These are phyloP conservation scores for Diddensiella santjacobensis DNA, from an alignment of 805 yeast genomes.

Conservation along the genomic window DNA sequence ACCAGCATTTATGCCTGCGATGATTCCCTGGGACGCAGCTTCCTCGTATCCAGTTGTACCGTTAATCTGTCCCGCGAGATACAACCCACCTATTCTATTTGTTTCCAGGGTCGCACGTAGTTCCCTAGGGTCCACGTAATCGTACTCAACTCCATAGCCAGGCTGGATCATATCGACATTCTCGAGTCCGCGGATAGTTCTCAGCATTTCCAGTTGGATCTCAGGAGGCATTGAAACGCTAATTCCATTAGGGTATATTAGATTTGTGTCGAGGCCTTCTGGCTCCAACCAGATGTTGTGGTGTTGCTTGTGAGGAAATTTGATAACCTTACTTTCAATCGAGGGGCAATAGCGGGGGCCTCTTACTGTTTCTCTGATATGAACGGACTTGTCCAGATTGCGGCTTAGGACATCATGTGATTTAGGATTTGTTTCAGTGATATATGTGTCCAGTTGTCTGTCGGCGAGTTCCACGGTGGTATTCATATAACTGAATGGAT, in stretches of 20 bases:
- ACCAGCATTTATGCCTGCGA: constrained; percentile 97
- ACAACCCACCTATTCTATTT: constrained; percentile 70
- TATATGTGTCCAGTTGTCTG: constrained; percentile 64
- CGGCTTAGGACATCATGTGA: constrained; percentile 65
- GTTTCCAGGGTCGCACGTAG: constrained; percentile 75
- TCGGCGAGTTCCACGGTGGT: constrained; percentile 56
- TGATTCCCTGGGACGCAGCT: constrained; percentile 93
- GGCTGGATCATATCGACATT: constrained; percentile 87
- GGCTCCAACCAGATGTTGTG: constrained; percentile 96
- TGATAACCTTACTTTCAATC: constrained; percentile 79
- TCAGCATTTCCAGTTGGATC: constrained; percentile 70
- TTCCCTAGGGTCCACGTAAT: constrained; percentile 91
- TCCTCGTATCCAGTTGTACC: constrained; percentile 99
- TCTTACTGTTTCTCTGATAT: constrained; percentile 86
- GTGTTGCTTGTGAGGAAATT: constrained; percentile 68
- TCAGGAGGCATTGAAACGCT: constrained; percentile 96
- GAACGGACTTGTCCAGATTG: constrained; percentile 80
- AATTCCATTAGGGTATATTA: constrained; percentile 96
- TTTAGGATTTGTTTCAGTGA: constrained; percentile 71
- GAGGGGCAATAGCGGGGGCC: constrained; percentile 99
- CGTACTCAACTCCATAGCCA: constrained; percentile 99
- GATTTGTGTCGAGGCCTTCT: constrained; percentile 81
- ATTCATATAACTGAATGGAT: constrained; percentile 85
- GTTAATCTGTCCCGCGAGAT: constrained; percentile 93
- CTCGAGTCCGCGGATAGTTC: constrained; percentile 82